Conservation (phyloP, 2,329 filamentous ascomycete species). For the Hymenoscyphus scutula region DNA sequence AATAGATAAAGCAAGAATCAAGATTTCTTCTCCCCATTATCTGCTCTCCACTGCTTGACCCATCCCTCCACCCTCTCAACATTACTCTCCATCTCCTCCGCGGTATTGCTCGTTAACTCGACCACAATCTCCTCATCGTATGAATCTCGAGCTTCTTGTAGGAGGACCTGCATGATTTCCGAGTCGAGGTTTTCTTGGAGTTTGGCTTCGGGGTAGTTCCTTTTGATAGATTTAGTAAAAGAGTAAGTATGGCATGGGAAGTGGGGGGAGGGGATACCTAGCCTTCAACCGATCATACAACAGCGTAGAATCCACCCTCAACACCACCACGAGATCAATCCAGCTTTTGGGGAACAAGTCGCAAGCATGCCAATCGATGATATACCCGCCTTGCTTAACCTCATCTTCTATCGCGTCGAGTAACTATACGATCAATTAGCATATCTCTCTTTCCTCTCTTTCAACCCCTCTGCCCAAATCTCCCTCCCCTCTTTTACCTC, state of each 20-base stretch:
- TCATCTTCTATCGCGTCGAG: slow-evolving; percentile 87
- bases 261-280: slow-evolving; percentile 48
- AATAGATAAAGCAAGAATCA: slow-evolving; percentile 10
- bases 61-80: slow-evolving; percentile 79
- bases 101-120: slow-evolving; percentile 77
- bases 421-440: slow-evolving; percentile 49
- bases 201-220: slow-evolving; percentile 81
- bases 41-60: slow-evolving; percentile 77
- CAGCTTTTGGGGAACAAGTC: slow-evolving; percentile 90
- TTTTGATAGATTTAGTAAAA: slow-evolving; percentile 34
- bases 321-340: slow-evolving; percentile 92
- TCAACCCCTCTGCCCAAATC: background rate
- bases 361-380: slow-evolving; percentile 98
- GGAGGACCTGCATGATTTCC: slow-evolving; percentile 94
- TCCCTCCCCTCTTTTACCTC: background rate
- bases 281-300: slow-evolving; percentile 81
- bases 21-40: slow-evolving; percentile 45
- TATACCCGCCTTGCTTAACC: slow-evolving; percentile 72
- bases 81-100: slow-evolving; percentile 85
- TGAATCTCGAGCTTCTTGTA: slow-evolving; percentile 84
- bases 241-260: background rate
- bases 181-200: slow-evolving; percentile 94
- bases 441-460: background rate
- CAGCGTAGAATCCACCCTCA: slow-evolving; percentile 75
- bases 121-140: slow-evolving; percentile 88